These are phyloP conservation scores for Plasmodium cynomolgi DNA, from an alignment of 169 alveolate genomes.

Conservation along the genomic window DNA sequence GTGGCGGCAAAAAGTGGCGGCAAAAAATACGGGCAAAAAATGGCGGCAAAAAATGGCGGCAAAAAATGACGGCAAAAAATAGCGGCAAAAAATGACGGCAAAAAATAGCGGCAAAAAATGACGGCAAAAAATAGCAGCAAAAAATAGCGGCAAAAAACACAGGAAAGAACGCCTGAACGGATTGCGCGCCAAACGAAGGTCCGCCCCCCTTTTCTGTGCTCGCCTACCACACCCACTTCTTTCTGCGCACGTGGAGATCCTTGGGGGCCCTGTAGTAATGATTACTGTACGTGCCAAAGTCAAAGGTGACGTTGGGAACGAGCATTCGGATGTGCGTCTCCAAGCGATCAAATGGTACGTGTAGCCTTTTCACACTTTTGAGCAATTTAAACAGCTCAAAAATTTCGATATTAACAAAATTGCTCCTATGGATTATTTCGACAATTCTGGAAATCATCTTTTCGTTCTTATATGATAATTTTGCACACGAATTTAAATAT, in stretches of 20 bases:
- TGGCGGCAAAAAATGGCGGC: background rate
- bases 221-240: slow-evolving; percentile 71
- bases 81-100: background rate
- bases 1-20: background rate
- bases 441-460: slow-evolving; percentile 47
- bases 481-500: slow-evolving; percentile 56
- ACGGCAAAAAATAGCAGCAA: background rate
- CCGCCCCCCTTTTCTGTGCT: too few species aligned
- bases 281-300: slow-evolving; percentile 20
- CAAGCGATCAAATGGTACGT: slow-evolving; percentile 16
- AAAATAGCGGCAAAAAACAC: too few species aligned
- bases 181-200: background rate
- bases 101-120: background rate
- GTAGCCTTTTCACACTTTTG: slow-evolving; percentile 37
- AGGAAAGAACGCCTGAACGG: background rate
- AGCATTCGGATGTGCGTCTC: slow-evolving; percentile 48
- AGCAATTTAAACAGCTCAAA: slow-evolving; percentile 51
- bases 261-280: slow-evolving; percentile 28
- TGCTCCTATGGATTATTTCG: slow-evolving; percentile 40
- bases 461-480: slow-evolving; percentile 46
- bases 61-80: too few species aligned
- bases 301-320: slow-evolving; percentile 39
- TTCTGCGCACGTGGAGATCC: slow-evolving; percentile 51
- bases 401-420: slow-evolving; percentile 55
- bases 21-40: background rate